phyloP scores from a whole-genome alignment of 2,329 filamentous ascomycete species.

The Aspergillus novoparasiticus region DNA sequence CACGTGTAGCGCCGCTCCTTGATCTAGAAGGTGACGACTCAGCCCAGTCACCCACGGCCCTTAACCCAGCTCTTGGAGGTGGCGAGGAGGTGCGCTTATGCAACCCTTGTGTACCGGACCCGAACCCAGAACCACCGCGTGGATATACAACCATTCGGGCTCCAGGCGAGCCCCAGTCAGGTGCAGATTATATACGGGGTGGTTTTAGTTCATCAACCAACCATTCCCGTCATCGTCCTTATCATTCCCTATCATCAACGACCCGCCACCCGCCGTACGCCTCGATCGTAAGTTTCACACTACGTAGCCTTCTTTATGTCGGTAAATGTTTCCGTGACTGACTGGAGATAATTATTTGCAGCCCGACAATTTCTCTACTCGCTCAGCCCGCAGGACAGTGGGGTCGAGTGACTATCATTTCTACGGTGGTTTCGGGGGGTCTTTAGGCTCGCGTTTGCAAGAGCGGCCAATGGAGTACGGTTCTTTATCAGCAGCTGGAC shows the following conservation, averaged over 20 bases:
- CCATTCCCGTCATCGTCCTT: constrained; percentile 27
- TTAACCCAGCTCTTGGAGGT: constrained; percentile 59
- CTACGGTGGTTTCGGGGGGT: constrained; percentile 19
- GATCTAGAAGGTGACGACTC: constrained; percentile 49
- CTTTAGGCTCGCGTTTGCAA: constrained; percentile 17
- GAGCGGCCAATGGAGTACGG: constrained; percentile 22
- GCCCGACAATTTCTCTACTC: constrained; percentile 17
- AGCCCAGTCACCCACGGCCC: constrained; percentile 21
- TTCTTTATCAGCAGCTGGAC: constrained; percentile 15
- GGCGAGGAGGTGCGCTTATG: constrained; percentile 71
- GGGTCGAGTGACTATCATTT: constrained; percentile 27
- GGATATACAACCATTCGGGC: constrained; percentile 31
- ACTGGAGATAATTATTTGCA: constrained; percentile 9
- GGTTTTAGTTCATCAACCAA: constrained; percentile 14
- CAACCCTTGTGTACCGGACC: constrained; percentile 73
- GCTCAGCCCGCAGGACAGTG: constrained; percentile 29
- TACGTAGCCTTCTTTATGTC: not conserved
- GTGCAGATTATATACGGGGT: constrained; percentile 15
- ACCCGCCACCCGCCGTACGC: constrained; percentile 10
- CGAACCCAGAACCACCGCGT: constrained; percentile 60
- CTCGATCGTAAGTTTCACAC: constrained; percentile 16
- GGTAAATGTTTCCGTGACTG: not conserved
- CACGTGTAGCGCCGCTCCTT: constrained; percentile 47
- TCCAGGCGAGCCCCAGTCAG: constrained; percentile 18
- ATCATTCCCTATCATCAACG: constrained; percentile 29